Base-by-base conservation (phyloP, 2,329 filamentous ascomycete genomes). In the Colletotrichum sansevieriae region DNA sequence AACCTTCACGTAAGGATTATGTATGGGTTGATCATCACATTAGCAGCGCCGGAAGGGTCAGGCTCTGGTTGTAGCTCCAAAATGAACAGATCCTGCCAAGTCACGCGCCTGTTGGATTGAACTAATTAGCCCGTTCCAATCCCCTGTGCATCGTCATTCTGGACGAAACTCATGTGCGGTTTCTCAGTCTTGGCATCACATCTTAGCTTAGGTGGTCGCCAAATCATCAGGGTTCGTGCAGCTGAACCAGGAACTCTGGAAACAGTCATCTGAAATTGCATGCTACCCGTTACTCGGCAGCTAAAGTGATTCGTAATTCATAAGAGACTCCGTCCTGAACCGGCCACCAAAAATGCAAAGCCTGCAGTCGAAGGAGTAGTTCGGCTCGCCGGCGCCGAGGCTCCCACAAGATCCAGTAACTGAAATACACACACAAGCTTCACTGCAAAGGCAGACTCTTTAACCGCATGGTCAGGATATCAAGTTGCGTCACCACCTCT, bases 391-490 rank as follows among this genome's bases (percentile, higher is more conserved):
- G 29, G 66, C 49, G 63, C 66, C 66, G 65, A 37, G 18, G 43
- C 43, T 54, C 56, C 49, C 63, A 15, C 51, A 47, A 46, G 39
- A 22, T 69, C 55, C 56, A 43, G 25, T 7, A 12, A 10, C 37
- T 55, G 43, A 61, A 54, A 22, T 39, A 46, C 43, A 29, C 18
- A 69, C 49, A 65, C 46, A n/a, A 66, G 33, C 7, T 20, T 71
- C 73, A 83, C 73, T 82, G 80, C 49, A 83, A 63, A n/a, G 78
- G 77, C 18, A 84, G 72, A 43, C 79, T 80, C 43, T 76, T 76
- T n/a, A 85, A 76, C 4, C 78, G 79, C 71, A 84, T 82, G 58
- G 73, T 76, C 73, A 85, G 63, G 37, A 85, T 79, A 18, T 76
- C 73, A 43, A 85, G 71, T 73, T 83, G 80, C 76, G 81, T 78